A percentile compares a stretch with the other conserved stretches of the same genome.
phyloP scores from a whole-genome alignment of 2,329 filamentous ascomycete species.

The Cladosporium sphaerospermum region DNA sequence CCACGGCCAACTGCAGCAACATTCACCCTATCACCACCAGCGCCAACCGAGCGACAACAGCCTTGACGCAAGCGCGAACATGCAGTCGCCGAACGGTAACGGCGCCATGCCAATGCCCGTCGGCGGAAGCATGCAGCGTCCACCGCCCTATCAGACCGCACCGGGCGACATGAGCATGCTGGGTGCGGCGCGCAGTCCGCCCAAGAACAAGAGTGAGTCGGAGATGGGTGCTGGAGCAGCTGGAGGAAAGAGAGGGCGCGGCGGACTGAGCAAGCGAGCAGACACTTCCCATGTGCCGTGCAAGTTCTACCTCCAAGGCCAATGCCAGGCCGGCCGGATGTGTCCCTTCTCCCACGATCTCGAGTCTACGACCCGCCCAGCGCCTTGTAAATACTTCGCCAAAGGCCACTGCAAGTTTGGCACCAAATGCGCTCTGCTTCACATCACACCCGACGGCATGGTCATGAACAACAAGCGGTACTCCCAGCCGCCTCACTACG shows the following conservation, averaged over 20 bases:
- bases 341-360: constrained; percentile 96
- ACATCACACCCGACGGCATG: constrained; percentile 88
- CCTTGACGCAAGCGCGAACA: constrained; percentile 4
- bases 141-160: constrained; percentile 15
- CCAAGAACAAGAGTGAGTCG: constrained; percentile 44
- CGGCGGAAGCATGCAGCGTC: constrained; percentile 14
- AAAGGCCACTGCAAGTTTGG: constrained; percentile 99
- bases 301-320: constrained; percentile 97
- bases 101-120: constrained; percentile 26
- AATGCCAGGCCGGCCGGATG: constrained; percentile 90
- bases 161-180: constrained; percentile 25
- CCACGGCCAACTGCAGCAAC: constrained; percentile 8
- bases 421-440: constrained; percentile 92
- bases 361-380: constrained; percentile 73
- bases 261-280: constrained; percentile 35
- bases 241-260: constrained; percentile 5
- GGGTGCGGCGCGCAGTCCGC: constrained; percentile 36
- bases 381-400: constrained; percentile 95
- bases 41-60: constrained; percentile 5
- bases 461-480: constrained; percentile 75
- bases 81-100: constrained; percentile 15
- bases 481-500: constrained; percentile 15
- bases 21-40: constrained; percentile 2
- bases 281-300: constrained; percentile 96
- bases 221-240: neutral